These are phyloP conservation scores for Trichophyton benhamiae DNA, from an alignment of 2,329 filamentous ascomycete genomes.

Conservation along the genomic window DNA sequence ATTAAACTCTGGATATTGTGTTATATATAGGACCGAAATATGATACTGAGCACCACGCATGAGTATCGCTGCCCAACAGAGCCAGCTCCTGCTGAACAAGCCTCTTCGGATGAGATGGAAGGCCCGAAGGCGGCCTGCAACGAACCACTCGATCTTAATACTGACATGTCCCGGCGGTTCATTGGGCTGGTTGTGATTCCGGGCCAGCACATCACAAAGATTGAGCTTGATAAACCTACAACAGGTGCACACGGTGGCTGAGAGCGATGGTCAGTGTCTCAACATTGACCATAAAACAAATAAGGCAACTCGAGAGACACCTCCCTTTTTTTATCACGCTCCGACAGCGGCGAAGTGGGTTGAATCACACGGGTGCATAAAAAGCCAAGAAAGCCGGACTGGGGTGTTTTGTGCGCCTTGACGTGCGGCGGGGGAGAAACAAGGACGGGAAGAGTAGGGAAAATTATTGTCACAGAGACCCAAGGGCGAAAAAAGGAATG, in stretches of 20 bases:
- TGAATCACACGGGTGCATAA: neutral
- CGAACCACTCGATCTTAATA: slow-evolving; percentile 32
- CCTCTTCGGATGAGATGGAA: slow-evolving; percentile 19
- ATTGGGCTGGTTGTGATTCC: slow-evolving; percentile 85
- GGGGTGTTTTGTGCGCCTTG: neutral
- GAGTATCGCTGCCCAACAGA: slow-evolving; percentile 71
- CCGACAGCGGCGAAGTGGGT: neutral
- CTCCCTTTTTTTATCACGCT: neutral
- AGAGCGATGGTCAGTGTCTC: neutral
- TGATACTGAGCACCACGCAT: slow-evolving; percentile 73
- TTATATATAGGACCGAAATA: slow-evolving; percentile 59
- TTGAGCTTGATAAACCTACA: slow-evolving; percentile 59
- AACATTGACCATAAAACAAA: neutral
- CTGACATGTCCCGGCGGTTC: slow-evolving; percentile 73
- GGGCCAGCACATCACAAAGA: slow-evolving; percentile 69
- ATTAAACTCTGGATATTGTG: neutral
- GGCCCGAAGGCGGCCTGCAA: slow-evolving; percentile 16
- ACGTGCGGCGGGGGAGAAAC: neutral
- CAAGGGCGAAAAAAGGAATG: neutral
- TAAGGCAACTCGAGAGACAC: neutral
- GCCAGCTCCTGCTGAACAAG: slow-evolving; percentile 27
- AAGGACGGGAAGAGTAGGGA: neutral
- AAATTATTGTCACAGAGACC: neutral
- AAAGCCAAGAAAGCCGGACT: neutral
- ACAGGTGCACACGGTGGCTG: neutral